Evolutionary conservation across 1,139 yeast species (phyloP), one percentile per base, ranked within the genome.

Genomic region (Hyphopichia fennica): DNA sequence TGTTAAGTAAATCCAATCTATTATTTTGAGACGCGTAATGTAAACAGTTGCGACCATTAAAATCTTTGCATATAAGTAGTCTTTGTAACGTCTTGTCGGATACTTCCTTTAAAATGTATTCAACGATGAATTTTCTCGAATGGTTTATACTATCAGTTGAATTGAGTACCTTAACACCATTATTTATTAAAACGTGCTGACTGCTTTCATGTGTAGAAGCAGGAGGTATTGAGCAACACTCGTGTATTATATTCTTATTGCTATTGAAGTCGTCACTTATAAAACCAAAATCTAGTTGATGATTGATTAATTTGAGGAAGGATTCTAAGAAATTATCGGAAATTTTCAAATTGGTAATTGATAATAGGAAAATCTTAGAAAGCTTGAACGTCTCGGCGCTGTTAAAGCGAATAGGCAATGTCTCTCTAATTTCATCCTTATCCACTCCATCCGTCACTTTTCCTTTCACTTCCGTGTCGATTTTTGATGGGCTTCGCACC

Each of bases 1-100:
- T 60, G 33, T 68, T 67, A 25, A 84, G 69, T 27, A 84, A 62
- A 46, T 82, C 88, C 19, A 71, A 57, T 45, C 87, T 65, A 37
- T 86, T 85, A 49, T 77, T 65, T 53, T 84, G 90, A 6, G 96
- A 79, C 1, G 96, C 95, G 59, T 91, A 89, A 62, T 93, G 98
- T 13, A 93, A 66, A 32, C 98, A 91, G 2, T 85, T 83, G 51
- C 95, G 76, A 4, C 96, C 96, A 51, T 87, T 84, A 35, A 77
- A 75, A 56, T 86, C 95, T 44, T 67, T 70, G 18, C 72, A 62
- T 5, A 72, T 62, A 8, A 73, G 57, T 9, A 72, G 49, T 4
- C 55, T 52, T 8, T 50, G 43, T 6, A 62, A 49, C 1, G 58
- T 54, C 2, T 51, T 52, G 3, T 47, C 44, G 0, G 61, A 39